phyloP scores from a whole-genome alignment of 2,329 filamentous ascomycete species.

The Falciphora oryzae region DNA sequence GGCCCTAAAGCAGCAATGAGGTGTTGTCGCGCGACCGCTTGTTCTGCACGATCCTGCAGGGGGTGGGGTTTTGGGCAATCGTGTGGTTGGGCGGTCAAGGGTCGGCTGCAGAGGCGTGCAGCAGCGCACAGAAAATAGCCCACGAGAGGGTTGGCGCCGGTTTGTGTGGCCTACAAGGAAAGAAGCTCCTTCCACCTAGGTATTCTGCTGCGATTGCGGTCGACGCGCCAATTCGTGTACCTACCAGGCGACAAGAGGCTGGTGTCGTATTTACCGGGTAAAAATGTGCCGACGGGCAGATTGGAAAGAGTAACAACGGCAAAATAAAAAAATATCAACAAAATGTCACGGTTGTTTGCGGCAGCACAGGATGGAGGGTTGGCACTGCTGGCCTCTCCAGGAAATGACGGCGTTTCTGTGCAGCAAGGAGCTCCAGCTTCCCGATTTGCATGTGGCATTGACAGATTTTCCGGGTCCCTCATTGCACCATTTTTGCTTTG shows the following conservation, averaged over 20 bases:
- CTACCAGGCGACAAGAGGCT: neutral
- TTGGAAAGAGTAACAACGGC: neutral
- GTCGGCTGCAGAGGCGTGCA: neutral
- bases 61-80: neutral
- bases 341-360: too few relatives aligned
- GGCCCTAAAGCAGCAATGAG: neutral
- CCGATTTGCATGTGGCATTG: neutral
- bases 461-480: neutral
- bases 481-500: neutral
- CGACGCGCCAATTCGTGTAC: neutral
- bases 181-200: too few relatives aligned
- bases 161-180: neutral
- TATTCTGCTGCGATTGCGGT: neutral
- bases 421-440: neutral
- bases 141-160: neutral
- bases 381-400: neutral
- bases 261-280: neutral
- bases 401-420: neutral
- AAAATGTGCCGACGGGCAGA: neutral
- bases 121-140: neutral
- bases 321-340: neutral
- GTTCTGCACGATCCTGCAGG: neutral
- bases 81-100: neutral
- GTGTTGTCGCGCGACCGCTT: neutral
- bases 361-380: too few relatives aligned